Base-by-base conservation (phyloP, 2,329 filamentous ascomycete genomes). In the Botrytis pseudocinerea region DNA sequence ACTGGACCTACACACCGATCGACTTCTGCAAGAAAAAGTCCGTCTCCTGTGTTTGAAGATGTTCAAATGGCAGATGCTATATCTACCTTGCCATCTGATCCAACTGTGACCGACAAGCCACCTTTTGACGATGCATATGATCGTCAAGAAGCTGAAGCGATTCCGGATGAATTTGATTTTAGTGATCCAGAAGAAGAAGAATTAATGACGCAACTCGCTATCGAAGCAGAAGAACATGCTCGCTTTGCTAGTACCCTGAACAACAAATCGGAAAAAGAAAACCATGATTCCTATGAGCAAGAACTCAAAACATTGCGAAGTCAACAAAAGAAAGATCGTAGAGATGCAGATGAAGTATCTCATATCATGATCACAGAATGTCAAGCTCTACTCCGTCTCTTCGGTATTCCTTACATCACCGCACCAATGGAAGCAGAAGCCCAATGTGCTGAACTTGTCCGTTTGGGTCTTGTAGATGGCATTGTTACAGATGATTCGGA, bases 361-460 rank as follows among this genome's bases (percentile, higher is more conserved):
- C 93, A 97, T 77, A 92, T 95, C 77, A 99, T 99, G 96, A 90
- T 98, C 59, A 90, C 91, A 0, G 97, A 99, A 82, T 98, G 96
- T 76, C 96, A 99, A 81, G 92, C 96, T 63, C 87, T 99, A 0
- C 88, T 99, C 32, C 88, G 90, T 8, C 88, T 98, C 14, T 99
- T 99, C 81, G 96, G 96, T 0, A 89, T 99, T 18, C 96, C 96
- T 0, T 99, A 99, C 80, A 92, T 99, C 77, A 99, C 95, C 0
- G 96, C 96, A 0, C 97, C 97, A 0, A 98, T 98, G 96, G 96
- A 99, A 86, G 96, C 96, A 0, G 96, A 99, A 85, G 96, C 96
- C 0, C 96, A 99, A 81, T 99, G 96, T 80, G 96, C 96, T 0
- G 93, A 97, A 82, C 88, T 99, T 6, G 95, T 99, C 0, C 84